Evolutionary conservation across 1,139 yeast species (phyloP), one percentile per base, ranked within the genome.

Genomic region (Hyphopichia buzzinii): DNA sequence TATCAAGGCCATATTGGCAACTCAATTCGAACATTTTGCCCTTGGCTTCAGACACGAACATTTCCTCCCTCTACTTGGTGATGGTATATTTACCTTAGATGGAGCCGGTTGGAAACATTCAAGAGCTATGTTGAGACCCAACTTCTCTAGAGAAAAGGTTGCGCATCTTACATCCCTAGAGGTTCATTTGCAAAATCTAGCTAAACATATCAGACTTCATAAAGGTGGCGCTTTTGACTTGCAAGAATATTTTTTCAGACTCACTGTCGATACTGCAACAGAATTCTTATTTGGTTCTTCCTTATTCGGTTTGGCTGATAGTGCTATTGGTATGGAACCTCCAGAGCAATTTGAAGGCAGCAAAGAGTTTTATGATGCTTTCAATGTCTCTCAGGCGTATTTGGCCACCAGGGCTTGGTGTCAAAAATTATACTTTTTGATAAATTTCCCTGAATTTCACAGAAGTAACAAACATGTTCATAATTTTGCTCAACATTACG

Each of bases 31-130:
- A 40, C 79, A 75, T 37, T 75, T 70, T 50, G 62, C 62, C n/a
- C 63, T 76, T 38, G 81, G 81, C 2, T 36, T 45, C 22, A 66
- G 81, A 41, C 61, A 65, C 41, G 43, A 47, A 5, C 62, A 57
- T 29, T 62, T 75, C 41, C 45, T 47, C 25, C 73, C 77, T 3
- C 51, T 74, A 14, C 58, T 76, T 35, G 81, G 81, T 3, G 70
- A 71, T 36, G 81, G 82, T 2, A 74, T 77, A 40, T 77, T 77
- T 56, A 75, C 81, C 2, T 62, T 73, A 30, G 77, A 73, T 39
- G 79, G 79, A 12, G 67, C 59, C 24, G 77, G 74, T 2, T 77
- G 82, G 82, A 71, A 72, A 46, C 79, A 74, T 46, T 64, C 77
- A 26, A 59, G 82, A 36, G 70, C 77, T 3, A 55, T 76, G 67